phyloP scores from a whole-genome alignment of 83 land plant species.

The Isoetes engelmannii region DNA sequence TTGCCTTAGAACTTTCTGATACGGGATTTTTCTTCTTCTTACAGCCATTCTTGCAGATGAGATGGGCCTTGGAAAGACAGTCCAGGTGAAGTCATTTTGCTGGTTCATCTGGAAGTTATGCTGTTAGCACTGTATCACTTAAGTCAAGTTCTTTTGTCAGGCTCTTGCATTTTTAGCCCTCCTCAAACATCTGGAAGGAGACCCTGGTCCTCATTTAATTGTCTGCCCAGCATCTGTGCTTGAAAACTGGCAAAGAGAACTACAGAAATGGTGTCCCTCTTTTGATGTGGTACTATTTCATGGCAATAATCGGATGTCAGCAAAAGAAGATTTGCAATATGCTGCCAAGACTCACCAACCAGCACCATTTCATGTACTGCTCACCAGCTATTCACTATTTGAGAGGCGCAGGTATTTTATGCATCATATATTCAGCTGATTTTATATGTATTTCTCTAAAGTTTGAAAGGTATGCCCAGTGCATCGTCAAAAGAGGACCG shows the following conservation, averaged over 20 bases:
- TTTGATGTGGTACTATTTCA: slow-evolving; percentile 74
- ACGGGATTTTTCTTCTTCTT: not conserved
- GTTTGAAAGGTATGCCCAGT: slow-evolving; percentile 30
- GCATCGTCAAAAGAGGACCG: slow-evolving; percentile 88
- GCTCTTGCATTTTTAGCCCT: slow-evolving; percentile 76
- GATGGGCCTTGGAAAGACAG: not conserved
- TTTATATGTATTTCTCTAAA: not conserved
- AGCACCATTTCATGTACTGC: slow-evolving; percentile 83
- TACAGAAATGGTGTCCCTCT: slow-evolving; percentile 79
- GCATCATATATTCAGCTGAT: not conserved
- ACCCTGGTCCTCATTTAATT: slow-evolving; percentile 89
- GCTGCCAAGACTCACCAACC: slow-evolving; percentile 56
- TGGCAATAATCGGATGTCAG: slow-evolving; percentile 61
- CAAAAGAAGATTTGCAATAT: slow-evolving; percentile 50
- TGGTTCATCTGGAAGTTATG: too few relatives aligned
- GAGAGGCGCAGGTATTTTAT: slow-evolving; percentile 73
- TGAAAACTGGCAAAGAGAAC: slow-evolving; percentile 94
- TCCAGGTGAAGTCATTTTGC: not conserved
- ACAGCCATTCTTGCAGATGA: slow-evolving; percentile 1
- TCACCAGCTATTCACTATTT: slow-evolving; percentile 87
- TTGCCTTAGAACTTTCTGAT: not conserved
- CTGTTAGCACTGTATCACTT: not conserved
- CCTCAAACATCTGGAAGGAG: slow-evolving; percentile 72
- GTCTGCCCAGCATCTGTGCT: slow-evolving; percentile 93
- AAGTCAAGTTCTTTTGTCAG: slow-evolving; percentile 27